Evolutionary conservation across 805 yeast genomes (phyloP), one percentile per base, ranked within the genome.

Genomic region (Myxozyma lipomycoides): DNA sequence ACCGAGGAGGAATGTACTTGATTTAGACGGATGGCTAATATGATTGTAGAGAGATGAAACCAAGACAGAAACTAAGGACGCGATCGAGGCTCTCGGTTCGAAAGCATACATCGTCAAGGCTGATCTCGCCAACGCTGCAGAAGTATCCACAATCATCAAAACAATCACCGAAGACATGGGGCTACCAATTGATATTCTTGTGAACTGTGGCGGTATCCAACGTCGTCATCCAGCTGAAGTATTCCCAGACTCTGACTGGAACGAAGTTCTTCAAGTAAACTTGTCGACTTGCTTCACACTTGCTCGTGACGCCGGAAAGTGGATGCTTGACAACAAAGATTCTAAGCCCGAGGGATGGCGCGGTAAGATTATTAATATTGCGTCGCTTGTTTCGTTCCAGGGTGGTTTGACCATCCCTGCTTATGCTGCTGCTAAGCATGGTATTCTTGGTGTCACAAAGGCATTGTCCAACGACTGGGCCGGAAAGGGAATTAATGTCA

Each of bases 381-480:
- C 73, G 3, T 70, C 75, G 7, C 57, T 75, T 38, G 61, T 64
- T 46, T 68, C 77, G 1, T 72, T 66, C 65, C 71, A 70, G 45
- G 78, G 75, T 4, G 73, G 74, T 5, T 39, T 66, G 18, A 59
- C 63, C 15, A 61, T 65, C 17, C 64, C 75, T 3, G 72, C 74
- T 4, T 74, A 74, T 59, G 62, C 72, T 5, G 66, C 74, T n/a
- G 62, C 76, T 21, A 74, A 74, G 55, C 75, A 73, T 19, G 78
- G 69, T 1, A 61, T 73, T 26, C 57, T 63, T n/a, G 63, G 63
- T 28, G 59, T 72, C 59, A 68, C 72, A 25, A 69, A 67, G 53
- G 65, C 72, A 4, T 57, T 72, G 25, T 65, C 75, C 2, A 72
- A 73, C 48, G 79, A 76, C 52, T 74, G 78, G 77, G 65, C 76